These are phyloP conservation scores for Scedosporium apiospermum DNA, from an alignment of 2,329 filamentous ascomycete genomes.

Conservation along the genomic window DNA sequence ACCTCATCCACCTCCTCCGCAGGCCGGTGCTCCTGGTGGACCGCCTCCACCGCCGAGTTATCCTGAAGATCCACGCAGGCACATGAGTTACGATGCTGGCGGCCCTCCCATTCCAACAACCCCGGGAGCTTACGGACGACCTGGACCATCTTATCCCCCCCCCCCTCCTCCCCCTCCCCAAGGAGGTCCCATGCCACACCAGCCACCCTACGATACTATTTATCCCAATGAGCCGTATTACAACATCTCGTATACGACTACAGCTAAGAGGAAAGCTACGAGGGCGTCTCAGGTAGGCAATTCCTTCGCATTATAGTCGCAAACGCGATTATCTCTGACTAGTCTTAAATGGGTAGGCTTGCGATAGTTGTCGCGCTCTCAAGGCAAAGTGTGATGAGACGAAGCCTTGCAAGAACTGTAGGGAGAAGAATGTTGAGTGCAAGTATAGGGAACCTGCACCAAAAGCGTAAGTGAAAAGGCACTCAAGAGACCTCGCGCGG, in stretches of 20 bases:
- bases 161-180: slow-evolving; percentile 25
- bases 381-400: slow-evolving; percentile 91
- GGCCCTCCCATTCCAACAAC: slow-evolving; percentile 34
- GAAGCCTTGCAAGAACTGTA: slow-evolving; percentile 75
- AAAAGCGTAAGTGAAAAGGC: slow-evolving; percentile 59
- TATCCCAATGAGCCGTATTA: slow-evolving; percentile 24
- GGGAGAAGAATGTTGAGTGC: slow-evolving; percentile 75
- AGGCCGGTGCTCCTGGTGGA: background rate
- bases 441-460: slow-evolving; percentile 86
- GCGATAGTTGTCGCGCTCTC: slow-evolving; percentile 76
- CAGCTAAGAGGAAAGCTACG: slow-evolving; percentile 51
- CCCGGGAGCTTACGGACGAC: slow-evolving; percentile 29
- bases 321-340: background rate
- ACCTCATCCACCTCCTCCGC: slow-evolving; percentile 12
- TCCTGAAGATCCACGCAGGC: slow-evolving; percentile 37
- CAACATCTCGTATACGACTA: slow-evolving; percentile 32
- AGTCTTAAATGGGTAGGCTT: slow-evolving; percentile 51
- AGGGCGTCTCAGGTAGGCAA: slow-evolving; percentile 50
- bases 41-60: slow-evolving; percentile 23
- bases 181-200: slow-evolving; percentile 26
- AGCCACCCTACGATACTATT: slow-evolving; percentile 26
- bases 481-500: background rate
- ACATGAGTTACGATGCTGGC: slow-evolving; percentile 43
- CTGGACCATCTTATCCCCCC: slow-evolving; percentile 10
- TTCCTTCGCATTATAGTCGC: background rate